Evolutionary conservation across 768 basidiomycete species (phyloP).

Genomic region (Boletellus ananiceps): DNA sequence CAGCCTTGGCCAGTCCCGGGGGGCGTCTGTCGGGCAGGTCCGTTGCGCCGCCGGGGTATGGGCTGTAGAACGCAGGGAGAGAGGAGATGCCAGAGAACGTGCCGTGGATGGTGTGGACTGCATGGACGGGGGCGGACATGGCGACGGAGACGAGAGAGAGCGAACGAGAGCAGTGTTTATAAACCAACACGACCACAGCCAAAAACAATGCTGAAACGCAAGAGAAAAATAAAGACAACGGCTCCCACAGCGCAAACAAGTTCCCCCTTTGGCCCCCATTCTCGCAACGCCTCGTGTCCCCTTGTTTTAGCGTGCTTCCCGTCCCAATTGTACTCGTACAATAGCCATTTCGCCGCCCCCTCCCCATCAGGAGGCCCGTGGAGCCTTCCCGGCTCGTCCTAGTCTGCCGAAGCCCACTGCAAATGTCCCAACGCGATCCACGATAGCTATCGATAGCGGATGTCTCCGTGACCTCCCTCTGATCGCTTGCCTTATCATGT

Average conservation of each 20-base stretch:
- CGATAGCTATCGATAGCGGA: constrained; percentile 10
- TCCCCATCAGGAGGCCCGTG: not conserved
- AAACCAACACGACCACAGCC: constrained; percentile 11
- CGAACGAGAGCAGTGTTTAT: constrained; percentile 15
- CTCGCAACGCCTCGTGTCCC: constrained; percentile 4
- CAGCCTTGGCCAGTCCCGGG: constrained; percentile 20
- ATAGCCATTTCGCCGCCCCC: constrained; percentile 7
- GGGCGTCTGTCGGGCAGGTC: constrained; percentile 13
- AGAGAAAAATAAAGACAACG: not conserved
- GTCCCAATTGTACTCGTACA: constrained; percentile 19
- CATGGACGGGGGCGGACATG: constrained; percentile 27
- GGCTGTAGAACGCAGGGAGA: too few relatives aligned
- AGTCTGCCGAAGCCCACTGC: too few relatives aligned
- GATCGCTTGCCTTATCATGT: not conserved
- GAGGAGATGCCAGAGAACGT: constrained; percentile 31
- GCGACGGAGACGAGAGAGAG: constrained; percentile 10
- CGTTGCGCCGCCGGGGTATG: too few relatives aligned
- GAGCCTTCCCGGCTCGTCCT: too few relatives aligned
- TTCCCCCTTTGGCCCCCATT: constrained; percentile 18
- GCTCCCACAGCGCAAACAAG: constrained; percentile 10
- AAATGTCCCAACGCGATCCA: constrained; percentile 8
- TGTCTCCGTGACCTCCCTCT: not conserved
- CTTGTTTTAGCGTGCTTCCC: constrained; percentile 8
- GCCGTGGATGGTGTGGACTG: constrained; percentile 31
- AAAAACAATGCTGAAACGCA: constrained; percentile 18